phyloP scores from a whole-genome alignment of 2,329 filamentous ascomycete species.

The Allantophomopsis cytisporea region DNA sequence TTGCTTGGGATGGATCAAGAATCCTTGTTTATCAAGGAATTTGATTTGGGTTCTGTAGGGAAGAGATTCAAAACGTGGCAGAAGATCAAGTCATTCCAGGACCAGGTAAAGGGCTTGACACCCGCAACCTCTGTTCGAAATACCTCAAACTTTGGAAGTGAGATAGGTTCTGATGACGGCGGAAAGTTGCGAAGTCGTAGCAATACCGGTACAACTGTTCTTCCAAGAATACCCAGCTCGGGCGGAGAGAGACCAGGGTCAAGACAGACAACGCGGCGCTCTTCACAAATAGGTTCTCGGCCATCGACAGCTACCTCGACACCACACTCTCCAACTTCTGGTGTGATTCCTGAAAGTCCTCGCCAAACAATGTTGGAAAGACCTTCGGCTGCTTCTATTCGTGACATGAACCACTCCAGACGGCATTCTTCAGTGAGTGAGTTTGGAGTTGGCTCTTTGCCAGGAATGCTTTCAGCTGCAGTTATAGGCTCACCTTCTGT shows the following conservation, averaged over 20 bases:
- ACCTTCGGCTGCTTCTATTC: slow-evolving; percentile 70
- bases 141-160: slow-evolving; percentile 43
- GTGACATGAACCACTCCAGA: slow-evolving; percentile 71
- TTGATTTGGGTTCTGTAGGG: slow-evolving; percentile 84
- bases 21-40: slow-evolving; percentile 89
- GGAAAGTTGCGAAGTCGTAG: slow-evolving; percentile 26
- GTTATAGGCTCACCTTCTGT: slow-evolving; percentile 14
- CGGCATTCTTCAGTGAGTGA: slow-evolving; percentile 49
- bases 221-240: slow-evolving; percentile 14
- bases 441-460: slow-evolving; percentile 4
- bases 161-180: slow-evolving; percentile 39
- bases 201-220: slow-evolving; percentile 11
- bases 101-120: slow-evolving; percentile 55
- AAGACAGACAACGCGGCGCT: slow-evolving; percentile 11
- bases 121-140: slow-evolving; percentile 29
- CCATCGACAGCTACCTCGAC: slow-evolving; percentile 4
- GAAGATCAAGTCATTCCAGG: slow-evolving; percentile 83
- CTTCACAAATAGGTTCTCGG: slow-evolving; percentile 14
- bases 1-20: slow-evolving; percentile 90
- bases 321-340: too few relatives aligned
- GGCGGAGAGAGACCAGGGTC: slow-evolving; percentile 13
- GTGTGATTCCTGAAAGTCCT: too few relatives aligned
- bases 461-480: slow-evolving; percentile 8
- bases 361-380: slow-evolving; percentile 15
- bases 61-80: slow-evolving; percentile 89